These are phyloP conservation scores for Candida manassasensis DNA, from an alignment of 805 yeast genomes.

Conservation along the genomic window DNA sequence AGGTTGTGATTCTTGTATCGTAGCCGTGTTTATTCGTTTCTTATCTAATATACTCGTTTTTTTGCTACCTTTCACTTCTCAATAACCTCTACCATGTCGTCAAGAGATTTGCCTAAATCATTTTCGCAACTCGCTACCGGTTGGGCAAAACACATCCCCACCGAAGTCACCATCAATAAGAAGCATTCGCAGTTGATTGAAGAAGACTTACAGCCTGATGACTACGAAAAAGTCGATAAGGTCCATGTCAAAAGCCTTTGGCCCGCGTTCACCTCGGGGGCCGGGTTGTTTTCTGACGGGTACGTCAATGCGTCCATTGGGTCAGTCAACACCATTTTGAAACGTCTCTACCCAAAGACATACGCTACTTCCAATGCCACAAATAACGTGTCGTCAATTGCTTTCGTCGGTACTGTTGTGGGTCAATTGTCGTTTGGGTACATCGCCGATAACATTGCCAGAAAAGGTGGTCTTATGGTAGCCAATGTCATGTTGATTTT, in stretches of 20 bases:
- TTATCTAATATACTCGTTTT: no score
- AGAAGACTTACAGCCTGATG: conserved; percentile 16
- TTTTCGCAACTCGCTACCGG: conserved; percentile 33
- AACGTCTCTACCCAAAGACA: conserved; percentile 57
- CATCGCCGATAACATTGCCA: conserved; percentile 71
- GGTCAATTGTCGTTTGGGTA: conserved; percentile 83
- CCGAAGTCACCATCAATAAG: conserved; percentile 41
- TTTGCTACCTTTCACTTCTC: no score
- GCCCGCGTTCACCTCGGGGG: conserved; percentile 82
- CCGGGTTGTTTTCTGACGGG: conserved; percentile 92
- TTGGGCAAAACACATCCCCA: conserved; percentile 37
- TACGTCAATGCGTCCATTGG: conserved; percentile 83
- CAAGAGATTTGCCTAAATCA: conserved; percentile 50
- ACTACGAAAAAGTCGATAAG: conserved; percentile 16
- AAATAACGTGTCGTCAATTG: conserved; percentile 79
- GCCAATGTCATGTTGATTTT: conserved; percentile 73
- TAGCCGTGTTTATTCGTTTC: no score
- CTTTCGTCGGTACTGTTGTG: conserved; percentile 85
- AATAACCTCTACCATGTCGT: conserved; percentile 20
- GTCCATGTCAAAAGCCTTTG: conserved; percentile 31
- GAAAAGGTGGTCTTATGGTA: conserved; percentile 78
- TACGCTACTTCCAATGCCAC: conserved; percentile 65
- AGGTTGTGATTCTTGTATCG: no score
- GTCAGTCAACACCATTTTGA: conserved; percentile 68
- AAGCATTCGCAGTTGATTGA: conserved; percentile 14